A percentile compares a stretch with the other conserved stretches of the same genome.
Evolutionary conservation across 108 stramenopile species (phyloP).

Genomic region (Nitzschia palea): DNA sequence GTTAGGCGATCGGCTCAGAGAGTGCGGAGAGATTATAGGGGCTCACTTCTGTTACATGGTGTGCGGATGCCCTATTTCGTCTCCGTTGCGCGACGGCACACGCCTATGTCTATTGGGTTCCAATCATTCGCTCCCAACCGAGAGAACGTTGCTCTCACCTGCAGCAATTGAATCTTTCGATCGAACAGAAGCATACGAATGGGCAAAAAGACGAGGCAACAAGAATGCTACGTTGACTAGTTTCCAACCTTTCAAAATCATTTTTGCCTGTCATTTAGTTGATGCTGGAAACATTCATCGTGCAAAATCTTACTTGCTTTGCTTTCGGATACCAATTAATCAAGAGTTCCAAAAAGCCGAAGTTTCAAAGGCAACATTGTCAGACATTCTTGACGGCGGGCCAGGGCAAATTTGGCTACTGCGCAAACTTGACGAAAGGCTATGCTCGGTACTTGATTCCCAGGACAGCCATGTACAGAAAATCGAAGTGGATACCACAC

Average conservation of each 20-base stretch:
- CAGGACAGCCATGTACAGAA: no score
- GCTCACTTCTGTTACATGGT: conserved; percentile 91
- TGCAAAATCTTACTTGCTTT: conserved; percentile 54
- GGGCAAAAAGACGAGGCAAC: conserved; percentile 86
- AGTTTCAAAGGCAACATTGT: conserved; percentile 9
- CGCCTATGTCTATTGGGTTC: conserved; percentile 70
- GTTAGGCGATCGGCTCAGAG: conserved; percentile 71
- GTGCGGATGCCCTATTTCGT: conserved; percentile 58
- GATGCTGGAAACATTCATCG: conserved; percentile 58
- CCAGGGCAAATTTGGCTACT: conserved; percentile 5
- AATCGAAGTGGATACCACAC: no score
- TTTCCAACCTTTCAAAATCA: conserved; percentile 78
- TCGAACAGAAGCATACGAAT: conserved; percentile 90
- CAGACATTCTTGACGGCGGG: conserved; percentile 17
- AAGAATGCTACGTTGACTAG: conserved; percentile 54
- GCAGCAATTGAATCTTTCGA: conserved; percentile 62
- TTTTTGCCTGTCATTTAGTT: conserved; percentile 70
- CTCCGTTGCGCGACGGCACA: conserved; percentile 39
- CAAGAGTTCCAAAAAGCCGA: neutral
- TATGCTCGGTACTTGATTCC: neutral
- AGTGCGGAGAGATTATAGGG: conserved; percentile 53
- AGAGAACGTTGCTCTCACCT: conserved; percentile 47
- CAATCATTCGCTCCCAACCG: conserved; percentile 43
- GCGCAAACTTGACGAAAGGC: conserved; percentile 1
- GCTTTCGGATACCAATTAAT: conserved; percentile 46